A percentile compares a stretch with the other conserved stretches of the same genome.
Conservation (phyloP, 768 basidiomycete genomes). For the Sutorius australiensis region DNA sequence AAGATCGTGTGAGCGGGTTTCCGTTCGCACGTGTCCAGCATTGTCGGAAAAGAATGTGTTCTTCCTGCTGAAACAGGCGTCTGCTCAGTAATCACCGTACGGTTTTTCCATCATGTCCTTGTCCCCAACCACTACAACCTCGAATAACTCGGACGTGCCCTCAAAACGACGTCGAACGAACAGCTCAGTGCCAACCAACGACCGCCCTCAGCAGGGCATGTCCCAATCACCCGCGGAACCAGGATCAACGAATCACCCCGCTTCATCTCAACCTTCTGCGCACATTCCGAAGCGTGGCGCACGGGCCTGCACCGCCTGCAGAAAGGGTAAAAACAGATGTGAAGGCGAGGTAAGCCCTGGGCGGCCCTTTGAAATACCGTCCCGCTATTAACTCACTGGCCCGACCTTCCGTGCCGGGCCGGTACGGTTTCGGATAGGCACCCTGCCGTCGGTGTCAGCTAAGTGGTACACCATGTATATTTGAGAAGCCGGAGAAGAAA, state of each 20-base stretch:
- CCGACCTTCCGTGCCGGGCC: conserved; percentile 75
- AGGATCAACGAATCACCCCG: conserved; percentile 21
- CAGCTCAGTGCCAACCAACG: conserved; percentile 19
- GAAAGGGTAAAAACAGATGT: conserved; percentile 90
- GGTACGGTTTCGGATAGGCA: conserved; percentile 58
- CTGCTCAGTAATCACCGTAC: conserved; percentile 11
- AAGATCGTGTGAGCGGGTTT: neutral
- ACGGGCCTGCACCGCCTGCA: conserved; percentile 82
- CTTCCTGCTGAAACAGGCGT: conserved; percentile 10
- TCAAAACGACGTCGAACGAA: conserved; percentile 58
- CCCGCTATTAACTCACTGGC: conserved; percentile 52
- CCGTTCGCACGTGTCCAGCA: conserved; percentile 13
- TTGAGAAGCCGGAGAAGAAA: conserved; percentile 93
- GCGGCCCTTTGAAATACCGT: conserved; percentile 36
- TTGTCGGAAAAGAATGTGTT: conserved; percentile 12
- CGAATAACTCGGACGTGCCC: conserved; percentile 52
- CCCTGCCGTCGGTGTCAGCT: conserved; percentile 88
- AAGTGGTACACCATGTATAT: conserved; percentile 75
- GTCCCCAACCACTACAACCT: conserved; percentile 56
- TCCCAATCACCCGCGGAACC: conserved; percentile 36
- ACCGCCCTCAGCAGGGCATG: conserved; percentile 20
- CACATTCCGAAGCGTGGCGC: conserved; percentile 90
- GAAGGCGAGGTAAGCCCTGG: conserved; percentile 74
- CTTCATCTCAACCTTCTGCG: conserved; percentile 33
- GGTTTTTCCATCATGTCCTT: conserved; percentile 51